Base-by-base conservation (phyloP, 768 basidiomycete species). In the Gymnopilus junonius region DNA sequence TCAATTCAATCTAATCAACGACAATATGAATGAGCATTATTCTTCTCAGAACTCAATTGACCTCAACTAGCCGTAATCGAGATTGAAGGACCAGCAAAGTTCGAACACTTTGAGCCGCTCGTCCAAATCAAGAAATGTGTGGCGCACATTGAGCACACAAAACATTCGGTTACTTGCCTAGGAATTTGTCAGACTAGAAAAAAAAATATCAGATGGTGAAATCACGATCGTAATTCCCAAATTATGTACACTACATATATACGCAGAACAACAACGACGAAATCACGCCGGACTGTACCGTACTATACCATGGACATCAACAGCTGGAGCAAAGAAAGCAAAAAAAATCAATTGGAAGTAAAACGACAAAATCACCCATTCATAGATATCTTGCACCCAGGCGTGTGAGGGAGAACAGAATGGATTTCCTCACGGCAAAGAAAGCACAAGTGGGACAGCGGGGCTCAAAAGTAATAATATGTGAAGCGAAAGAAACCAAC, bases 201-300 rank as follows among this genome's bases (percentile, higher is more conserved):
- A 31, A 14, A 54, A 7, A 43, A 42, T n/a, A 54, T 39, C 14
- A 10, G 6, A 34, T 7, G 34, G 34, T 27, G 54, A 29, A 51
- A 17, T 51, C 46, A 40, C 14, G 27, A 39, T 59, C 39, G 37
- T 59, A 50, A 53, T 29, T 59, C 46, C 58, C 54, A 27, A 51
- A 59, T 59, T 59, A 59, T 59, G 58, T 59, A 59, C 58, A 59
- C 23, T 59, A 59, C 48, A 23, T 53, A 59, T 59, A 59, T 59
- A 59, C 25, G 46, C 48, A 29, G 20, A 34, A 53, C 8, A 37
- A 40, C 5, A n/a, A 29, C 25, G 31, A 21, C n/a, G n/a, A 20
- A 29, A 57, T 10, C 23, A 42, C n/a, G 27, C 7, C 12, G 7
- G 34, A 35, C 40, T n/a, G n/a, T 42, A 42, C 40, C 17, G 40